These are phyloP conservation scores for Trametes maxima DNA, from an alignment of 768 basidiomycete genomes.

Conservation along the genomic window DNA sequence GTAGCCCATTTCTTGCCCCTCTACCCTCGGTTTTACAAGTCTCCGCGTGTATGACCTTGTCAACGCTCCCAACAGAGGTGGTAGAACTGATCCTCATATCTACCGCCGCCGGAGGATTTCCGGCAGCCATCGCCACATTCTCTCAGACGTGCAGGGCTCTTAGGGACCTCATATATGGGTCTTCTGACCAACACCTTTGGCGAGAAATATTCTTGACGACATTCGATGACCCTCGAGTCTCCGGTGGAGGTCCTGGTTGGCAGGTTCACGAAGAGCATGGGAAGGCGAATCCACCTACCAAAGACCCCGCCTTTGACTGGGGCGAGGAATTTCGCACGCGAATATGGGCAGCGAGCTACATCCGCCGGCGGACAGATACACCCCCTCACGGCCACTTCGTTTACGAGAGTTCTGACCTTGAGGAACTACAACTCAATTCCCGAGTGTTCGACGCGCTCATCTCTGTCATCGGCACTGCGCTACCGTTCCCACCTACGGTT, in stretches of 20 bases:
- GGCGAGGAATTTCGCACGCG: conserved; percentile 28
- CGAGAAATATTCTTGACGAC: conserved; percentile 38
- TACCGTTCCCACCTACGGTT: conserved; percentile 30
- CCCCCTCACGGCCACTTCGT: neutral
- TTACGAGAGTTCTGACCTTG: neutral
- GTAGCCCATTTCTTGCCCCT: no score
- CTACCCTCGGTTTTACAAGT: no score
- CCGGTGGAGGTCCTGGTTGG: conserved; percentile 18
- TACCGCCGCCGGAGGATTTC: conserved; percentile 29
- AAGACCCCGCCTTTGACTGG: conserved; percentile 25
- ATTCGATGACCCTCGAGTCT: conserved; percentile 39
- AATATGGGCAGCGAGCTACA: conserved; percentile 31
- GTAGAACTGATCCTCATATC: conserved; percentile 37
- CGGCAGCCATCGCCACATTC: conserved; percentile 34
- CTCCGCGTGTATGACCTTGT: conserved; percentile 9
- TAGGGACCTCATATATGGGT: conserved; percentile 35
- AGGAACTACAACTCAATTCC: conserved; percentile 6
- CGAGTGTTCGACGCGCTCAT: conserved; percentile 37
- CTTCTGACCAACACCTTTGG: conserved; percentile 41
- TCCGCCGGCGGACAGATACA: conserved; percentile 19
- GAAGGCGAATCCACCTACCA: neutral
- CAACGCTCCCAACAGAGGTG: conserved; percentile 37
- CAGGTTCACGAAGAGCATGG: neutral
- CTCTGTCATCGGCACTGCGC: conserved; percentile 37
- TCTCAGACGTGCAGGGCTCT: conserved; percentile 38